Conservation (phyloP, 805 yeast species). For the Pichia cephalocereana region DNA sequence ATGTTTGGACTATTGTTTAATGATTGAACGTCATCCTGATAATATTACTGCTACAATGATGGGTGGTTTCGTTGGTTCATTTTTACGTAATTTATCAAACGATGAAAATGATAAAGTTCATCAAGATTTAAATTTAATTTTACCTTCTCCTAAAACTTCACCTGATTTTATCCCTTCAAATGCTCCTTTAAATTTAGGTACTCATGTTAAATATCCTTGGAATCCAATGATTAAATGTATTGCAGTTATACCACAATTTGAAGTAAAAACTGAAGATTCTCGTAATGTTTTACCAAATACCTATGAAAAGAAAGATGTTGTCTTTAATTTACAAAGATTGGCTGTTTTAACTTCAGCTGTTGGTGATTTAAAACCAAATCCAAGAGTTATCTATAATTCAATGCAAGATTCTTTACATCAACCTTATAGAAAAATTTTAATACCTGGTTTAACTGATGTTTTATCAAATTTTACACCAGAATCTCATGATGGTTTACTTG, state of each 20-base stretch:
- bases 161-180: constrained; percentile 63
- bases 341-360: constrained; percentile 90
- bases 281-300: constrained; percentile 82
- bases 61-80: constrained; percentile 98
- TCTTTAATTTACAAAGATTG: constrained; percentile 87
- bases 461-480: constrained; percentile 72
- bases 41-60: constrained; percentile 98
- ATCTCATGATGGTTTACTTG: constrained; percentile 76
- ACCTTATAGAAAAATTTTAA: constrained; percentile 86
- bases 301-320: constrained; percentile 72
- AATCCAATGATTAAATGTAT: constrained; percentile 74
- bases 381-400: constrained; percentile 78
- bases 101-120: constrained; percentile 67
- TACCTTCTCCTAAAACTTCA: constrained; percentile 35
- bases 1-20: constrained; percentile 86
- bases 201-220: constrained; percentile 81
- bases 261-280: constrained; percentile 85
- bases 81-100: constrained; percentile 67
- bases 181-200: constrained; percentile 85
- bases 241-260: constrained; percentile 89
- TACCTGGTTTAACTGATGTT: constrained; percentile 85
- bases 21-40: constrained; percentile 98
- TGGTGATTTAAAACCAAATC: constrained; percentile 68
- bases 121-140: constrained; percentile 76
- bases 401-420: constrained; percentile 97